Percentiles rank a stretch among this genome's conserved stretches.
phyloP scores from a whole-genome alignment of 139 green algal genomes.

The Edaphochlamys debaryana region DNA sequence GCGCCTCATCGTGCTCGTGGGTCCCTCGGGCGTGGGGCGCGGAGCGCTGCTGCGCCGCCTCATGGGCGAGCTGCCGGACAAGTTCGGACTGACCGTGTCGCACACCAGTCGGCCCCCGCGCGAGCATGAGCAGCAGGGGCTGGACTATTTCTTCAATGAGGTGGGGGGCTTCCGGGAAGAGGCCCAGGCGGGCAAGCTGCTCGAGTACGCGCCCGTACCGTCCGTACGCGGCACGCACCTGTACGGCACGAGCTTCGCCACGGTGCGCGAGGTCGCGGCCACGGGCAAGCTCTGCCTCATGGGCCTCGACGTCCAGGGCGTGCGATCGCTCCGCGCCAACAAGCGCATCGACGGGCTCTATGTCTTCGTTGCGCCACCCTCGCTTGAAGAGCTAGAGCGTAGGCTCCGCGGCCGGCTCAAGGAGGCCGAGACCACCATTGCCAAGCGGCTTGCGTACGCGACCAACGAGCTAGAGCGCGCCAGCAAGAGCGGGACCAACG shows the following conservation, averaged over 20 bases:
- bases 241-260: conserved; percentile 67
- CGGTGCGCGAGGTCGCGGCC: conserved; percentile 73
- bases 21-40: conserved; percentile 67
- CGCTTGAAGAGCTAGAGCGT: conserved; percentile 64
- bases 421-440: conserved; percentile 66
- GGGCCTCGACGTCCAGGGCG: conserved; percentile 73
- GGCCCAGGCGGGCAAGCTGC: conserved; percentile 34
- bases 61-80: conserved; percentile 64
- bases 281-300: conserved; percentile 78
- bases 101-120: conserved; percentile 51
- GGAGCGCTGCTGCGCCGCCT: conserved; percentile 60
- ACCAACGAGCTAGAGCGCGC: conserved; percentile 42
- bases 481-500: too few species aligned
- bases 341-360: conserved; percentile 77
- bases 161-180: conserved; percentile 46
- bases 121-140: conserved; percentile 40
- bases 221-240: conserved; percentile 39
- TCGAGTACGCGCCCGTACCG: conserved; percentile 49
- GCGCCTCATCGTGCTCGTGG: conserved; percentile 75
- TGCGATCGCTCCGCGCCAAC: conserved; percentile 55
- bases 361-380: conserved; percentile 67
- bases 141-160: conserved; percentile 71
- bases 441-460: conserved; percentile 63
- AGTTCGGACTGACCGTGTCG: conserved; percentile 64
- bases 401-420: conserved; percentile 60